phyloP scores from a whole-genome alignment of 176 grass and related monocot genomes.

The Hordeum marinum region DNA sequence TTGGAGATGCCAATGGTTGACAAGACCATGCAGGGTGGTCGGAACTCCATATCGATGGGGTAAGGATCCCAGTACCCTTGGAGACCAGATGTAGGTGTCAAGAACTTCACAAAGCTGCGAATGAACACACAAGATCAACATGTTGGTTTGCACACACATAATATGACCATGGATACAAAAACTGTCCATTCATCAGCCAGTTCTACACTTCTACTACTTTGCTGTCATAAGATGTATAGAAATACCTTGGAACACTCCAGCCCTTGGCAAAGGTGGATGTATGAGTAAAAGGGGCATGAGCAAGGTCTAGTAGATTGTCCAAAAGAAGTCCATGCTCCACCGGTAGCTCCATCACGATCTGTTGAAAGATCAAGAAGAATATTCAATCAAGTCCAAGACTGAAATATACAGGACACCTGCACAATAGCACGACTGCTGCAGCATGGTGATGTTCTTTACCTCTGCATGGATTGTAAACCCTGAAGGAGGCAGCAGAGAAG shows the following conservation, averaged over 20 bases:
- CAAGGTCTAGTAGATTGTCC: conserved; percentile 97
- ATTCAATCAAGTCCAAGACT: not conserved
- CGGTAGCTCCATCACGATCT: conserved; percentile 97
- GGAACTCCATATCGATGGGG: conserved; percentile 97
- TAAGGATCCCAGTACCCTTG: conserved; percentile 98
- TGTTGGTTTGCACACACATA: not conserved
- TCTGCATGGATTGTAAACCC: conserved; percentile 88
- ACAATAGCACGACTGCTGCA: not conserved
- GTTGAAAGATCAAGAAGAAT: conserved; percentile 28
- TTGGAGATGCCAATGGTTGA: conserved; percentile 97
- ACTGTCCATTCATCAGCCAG: not conserved
- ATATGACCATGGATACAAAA: not conserved
- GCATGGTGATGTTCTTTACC: conserved; percentile 39
- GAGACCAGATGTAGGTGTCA: conserved; percentile 85
- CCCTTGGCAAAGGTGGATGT: conserved; percentile 97
- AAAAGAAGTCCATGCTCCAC: conserved; percentile 91
- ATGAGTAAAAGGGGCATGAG: conserved; percentile 97
- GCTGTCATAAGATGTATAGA: not conserved
- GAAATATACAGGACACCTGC: not conserved
- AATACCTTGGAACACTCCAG: conserved; percentile 93
- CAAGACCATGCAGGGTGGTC: conserved; percentile 85
- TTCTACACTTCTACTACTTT: too few relatives aligned
- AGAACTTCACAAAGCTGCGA: conserved; percentile 87
- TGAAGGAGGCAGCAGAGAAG: conserved; percentile 77
- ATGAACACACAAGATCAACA: not conserved